Percentiles rank a stretch among this genome's conserved stretches.
These are phyloP conservation scores for Leccinum variicolor DNA, from an alignment of 768 basidiomycete genomes.

Conservation along the genomic window DNA sequence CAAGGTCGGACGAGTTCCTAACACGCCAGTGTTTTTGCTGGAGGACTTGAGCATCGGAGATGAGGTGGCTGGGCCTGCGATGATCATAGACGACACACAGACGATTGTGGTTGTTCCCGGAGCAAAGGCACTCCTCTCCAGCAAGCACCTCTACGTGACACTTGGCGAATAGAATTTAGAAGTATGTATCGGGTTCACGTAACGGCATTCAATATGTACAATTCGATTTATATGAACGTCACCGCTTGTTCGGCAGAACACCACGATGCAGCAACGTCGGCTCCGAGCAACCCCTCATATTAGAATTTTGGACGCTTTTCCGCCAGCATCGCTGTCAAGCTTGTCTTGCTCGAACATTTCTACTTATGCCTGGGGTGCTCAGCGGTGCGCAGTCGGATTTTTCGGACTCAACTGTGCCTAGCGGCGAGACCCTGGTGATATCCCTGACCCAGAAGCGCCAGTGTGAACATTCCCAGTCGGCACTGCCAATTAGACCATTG, in stretches of 20 bases:
- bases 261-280: background rate
- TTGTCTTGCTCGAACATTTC: background rate
- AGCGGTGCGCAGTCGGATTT: background rate
- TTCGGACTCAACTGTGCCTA: background rate
- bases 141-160: conserved; percentile 62
- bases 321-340: background rate
- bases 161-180: conserved; percentile 27
- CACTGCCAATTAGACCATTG: background rate
- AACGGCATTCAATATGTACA: background rate
- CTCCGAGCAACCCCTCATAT: background rate
- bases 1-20: conserved; percentile 64
- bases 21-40: conserved; percentile 80
- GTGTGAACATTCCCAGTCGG: conserved; percentile 4
- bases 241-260: background rate
- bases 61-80: conserved; percentile 76
- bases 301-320: background rate
- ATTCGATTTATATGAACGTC: background rate
- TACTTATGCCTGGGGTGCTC: too few relatives aligned
- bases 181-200: background rate
- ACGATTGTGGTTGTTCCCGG: conserved; percentile 86
- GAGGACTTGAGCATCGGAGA: conserved; percentile 67
- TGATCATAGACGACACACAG: conserved; percentile 95
- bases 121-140: conserved; percentile 62
- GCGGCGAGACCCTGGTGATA: conserved; percentile 16
- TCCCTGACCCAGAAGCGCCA: conserved; percentile 11